Percentiles rank a stretch among this genome's conserved stretches.
These are phyloP conservation scores for Pythium plurisporium DNA, from an alignment of 352 stramenopile genomes.

Conservation along the genomic window DNA sequence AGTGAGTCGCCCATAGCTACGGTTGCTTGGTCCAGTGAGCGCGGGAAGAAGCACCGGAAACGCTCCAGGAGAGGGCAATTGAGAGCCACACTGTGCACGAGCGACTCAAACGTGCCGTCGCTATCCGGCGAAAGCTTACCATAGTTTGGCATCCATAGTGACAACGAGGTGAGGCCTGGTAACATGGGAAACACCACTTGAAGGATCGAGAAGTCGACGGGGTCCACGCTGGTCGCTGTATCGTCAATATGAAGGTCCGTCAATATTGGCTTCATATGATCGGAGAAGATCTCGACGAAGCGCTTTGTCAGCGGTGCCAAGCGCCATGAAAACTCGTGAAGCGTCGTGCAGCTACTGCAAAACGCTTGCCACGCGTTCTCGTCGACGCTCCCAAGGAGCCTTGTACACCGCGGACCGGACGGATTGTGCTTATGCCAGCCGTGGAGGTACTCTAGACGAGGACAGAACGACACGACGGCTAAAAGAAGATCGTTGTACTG, in stretches of 20 bases:
- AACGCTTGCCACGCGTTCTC: background rate
- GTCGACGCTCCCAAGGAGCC: too few species aligned
- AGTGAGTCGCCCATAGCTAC: background rate
- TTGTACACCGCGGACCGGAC: background rate
- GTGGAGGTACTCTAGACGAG: background rate
- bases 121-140: background rate
- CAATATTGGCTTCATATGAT: background rate
- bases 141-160: slow-evolving; percentile 1
- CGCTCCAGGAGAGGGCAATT: background rate
- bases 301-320: too few species aligned
- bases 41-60: background rate
- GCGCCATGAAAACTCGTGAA: background rate
- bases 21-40: background rate
- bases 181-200: background rate
- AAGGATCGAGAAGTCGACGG: background rate
- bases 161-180: background rate
- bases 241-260: background rate
- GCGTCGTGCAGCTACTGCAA: background rate
- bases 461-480: background rate
- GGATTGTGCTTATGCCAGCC: background rate
- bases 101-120: background rate
- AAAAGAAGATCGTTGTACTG: background rate
- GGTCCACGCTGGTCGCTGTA: background rate
- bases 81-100: background rate
- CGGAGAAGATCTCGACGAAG: too few species aligned